Evolutionary conservation across 108 stramenopile species (phyloP), one percentile per base, ranked within the genome.

Genomic region (Fragilaria crotonensis): DNA sequence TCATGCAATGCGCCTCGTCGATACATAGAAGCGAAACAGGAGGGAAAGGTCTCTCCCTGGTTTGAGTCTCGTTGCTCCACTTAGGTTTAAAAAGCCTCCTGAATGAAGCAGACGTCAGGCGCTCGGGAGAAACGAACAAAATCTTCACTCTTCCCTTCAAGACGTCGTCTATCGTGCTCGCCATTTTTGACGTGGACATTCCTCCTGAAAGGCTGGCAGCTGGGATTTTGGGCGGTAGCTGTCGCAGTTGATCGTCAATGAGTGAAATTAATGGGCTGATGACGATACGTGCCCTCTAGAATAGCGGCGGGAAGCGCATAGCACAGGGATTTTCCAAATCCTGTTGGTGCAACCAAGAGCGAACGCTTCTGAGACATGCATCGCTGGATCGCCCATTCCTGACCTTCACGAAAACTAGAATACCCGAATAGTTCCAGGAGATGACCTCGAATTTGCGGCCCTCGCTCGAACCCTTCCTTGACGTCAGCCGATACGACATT

Each of bases 271-370:
- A 72, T 2, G 99, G 99, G 2, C 92, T 93, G 27, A 99, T 89
- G 2, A 99, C 99, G 11, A 99, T 69, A 45, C 93, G 89, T 5
- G 17, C 99, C 97, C 45, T 82, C 77, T 73, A 89, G 66, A 5
- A 98, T 61, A 25, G 85, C 65, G 18, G 97, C 94, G 1, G 99
- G 96, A 19, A 98, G 74, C 14, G 96, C 94, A 66, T 97, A 99
- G 68, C 93, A 95, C 31, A 99, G 70, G 20, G 86, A 88, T 71
- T 99, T 99, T 30, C 99, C 99, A 26, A 81, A 84, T 4, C 99
- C 99, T n/a, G 99, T 99, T 1, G 97, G 92, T 29, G 95, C 92
- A 23, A 99, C 95, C 26, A 97, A 63, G 11, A 97, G 76, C 51
- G 88, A 87, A 51, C 70, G 60, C 58, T 93, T 69, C 19, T 76